Base-by-base conservation (phyloP, 2,329 filamentous ascomycete species). In the Penicillium sp. region DNA sequence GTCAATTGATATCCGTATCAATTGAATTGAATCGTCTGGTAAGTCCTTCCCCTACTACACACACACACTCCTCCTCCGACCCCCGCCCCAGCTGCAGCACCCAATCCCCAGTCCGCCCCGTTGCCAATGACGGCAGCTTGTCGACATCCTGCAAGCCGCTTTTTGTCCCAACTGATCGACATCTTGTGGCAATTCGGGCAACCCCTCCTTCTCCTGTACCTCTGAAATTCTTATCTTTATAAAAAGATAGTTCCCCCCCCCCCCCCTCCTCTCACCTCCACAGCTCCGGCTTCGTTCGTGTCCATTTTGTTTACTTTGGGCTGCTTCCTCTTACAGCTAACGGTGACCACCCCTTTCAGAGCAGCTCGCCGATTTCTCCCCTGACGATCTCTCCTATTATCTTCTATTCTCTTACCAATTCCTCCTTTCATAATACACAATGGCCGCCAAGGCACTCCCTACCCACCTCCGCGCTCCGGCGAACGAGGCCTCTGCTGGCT, bases 391-490 rank as follows among this genome's bases (percentile, higher is more conserved):
- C 43, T 52, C 43, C 59, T 51, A 42, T 55, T 38, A 57, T 40
- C 42, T 45, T 28, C 54, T 37, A 37, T 37, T 46, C 14, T 51
- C 43, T 51, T 30, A 52, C 54, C 46, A 33, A 59, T 49, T 48
- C 43, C 53, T 52, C 33, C 33, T 48, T 49, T 16, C 19, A 46
- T 59, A 43, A 55, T 48, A 56, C 70, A 81, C 70, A 71, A 94
- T 94, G 90, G 88, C 90, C 67, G 84, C 86, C 73, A 92, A 86
- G 80, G 90, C 91, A 66, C 82, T 97, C 71, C 92, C 93, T 67
- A 84, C 90, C 46, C 94, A 96, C 84, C 85, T 97, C 73, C 94
- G 75, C 59, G 75, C 78, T 52, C 71, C 92, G 85, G 84, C 88
- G 64, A 79, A 80, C 61, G 71, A 72, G 40, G 68, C 70, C 61